Evolutionary conservation across 257 asterid species (phyloP).

Genomic region (Capsicum rhomboideum): DNA sequence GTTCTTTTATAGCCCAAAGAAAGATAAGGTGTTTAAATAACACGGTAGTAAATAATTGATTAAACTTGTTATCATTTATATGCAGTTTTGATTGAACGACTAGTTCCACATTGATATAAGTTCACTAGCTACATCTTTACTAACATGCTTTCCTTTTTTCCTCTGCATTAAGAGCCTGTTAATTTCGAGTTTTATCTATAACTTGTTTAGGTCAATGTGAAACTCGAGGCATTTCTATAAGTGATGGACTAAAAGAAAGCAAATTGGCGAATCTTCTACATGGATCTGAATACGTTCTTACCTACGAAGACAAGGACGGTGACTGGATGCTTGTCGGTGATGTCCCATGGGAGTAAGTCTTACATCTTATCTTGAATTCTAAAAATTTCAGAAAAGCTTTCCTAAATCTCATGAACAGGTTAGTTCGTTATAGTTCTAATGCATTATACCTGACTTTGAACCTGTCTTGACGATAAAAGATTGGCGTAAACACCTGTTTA

Average conservation of each 20-base stretch:
- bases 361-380: not conserved
- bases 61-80: not conserved
- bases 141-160: not conserved
- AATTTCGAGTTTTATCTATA: not conserved
- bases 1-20: not conserved
- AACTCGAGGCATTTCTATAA: slow-evolving; percentile 18
- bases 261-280: slow-evolving; percentile 65
- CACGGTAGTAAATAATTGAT: not conserved
- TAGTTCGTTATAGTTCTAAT: not conserved
- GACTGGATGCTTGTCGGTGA: slow-evolving; percentile 99
- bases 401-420: not conserved
- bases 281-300: slow-evolving; percentile 77
- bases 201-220: slow-evolving; percentile 21
- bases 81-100: not conserved
- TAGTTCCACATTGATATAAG: not conserved
- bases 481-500: not conserved
- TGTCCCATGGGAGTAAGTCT: slow-evolving; percentile 87
- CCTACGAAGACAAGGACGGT: slow-evolving; percentile 91
- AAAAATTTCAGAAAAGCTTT: not conserved
- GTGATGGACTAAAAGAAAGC: slow-evolving; percentile 44
- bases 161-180: not conserved
- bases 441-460: not conserved
- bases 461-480: not conserved
- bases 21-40: not conserved
- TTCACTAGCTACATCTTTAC: not conserved